Evolutionary conservation across 345 rosid genomes (phyloP).

Genomic region (Trapa bicornis): DNA sequence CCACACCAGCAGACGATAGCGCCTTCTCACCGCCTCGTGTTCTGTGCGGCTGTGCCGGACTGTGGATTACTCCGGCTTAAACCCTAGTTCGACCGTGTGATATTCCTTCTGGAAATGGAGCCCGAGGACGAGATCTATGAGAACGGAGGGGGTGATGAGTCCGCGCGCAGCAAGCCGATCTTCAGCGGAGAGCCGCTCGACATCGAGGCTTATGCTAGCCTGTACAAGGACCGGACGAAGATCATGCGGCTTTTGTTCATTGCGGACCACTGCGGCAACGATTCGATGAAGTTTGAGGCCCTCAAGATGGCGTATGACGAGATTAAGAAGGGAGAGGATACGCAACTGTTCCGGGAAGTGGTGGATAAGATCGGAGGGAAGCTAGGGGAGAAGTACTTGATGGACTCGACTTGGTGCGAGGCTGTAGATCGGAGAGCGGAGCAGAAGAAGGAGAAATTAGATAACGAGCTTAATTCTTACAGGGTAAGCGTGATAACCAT

Average conservation of each 20-base stretch:
- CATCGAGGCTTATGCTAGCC: slow-evolving; percentile 83
- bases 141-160: slow-evolving; percentile 35
- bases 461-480: slow-evolving; percentile 87
- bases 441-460: slow-evolving; percentile 76
- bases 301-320: slow-evolving; percentile 91
- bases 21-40: not conserved
- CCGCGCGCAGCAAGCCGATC: slow-evolving; percentile 38
- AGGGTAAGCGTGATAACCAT: slow-evolving; percentile 29
- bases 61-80: not conserved
- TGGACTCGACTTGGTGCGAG: slow-evolving; percentile 71
- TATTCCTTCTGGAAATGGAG: slow-evolving; percentile 29
- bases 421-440: slow-evolving; percentile 65
- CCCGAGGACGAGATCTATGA: slow-evolving; percentile 68
- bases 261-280: slow-evolving; percentile 58
- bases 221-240: slow-evolving; percentile 81
- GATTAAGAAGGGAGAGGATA: slow-evolving; percentile 90
- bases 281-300: slow-evolving; percentile 66
- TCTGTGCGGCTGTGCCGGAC: not conserved
- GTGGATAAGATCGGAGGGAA: slow-evolving; percentile 57
- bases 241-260: slow-evolving; percentile 72
- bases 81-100: slow-evolving; percentile 1
- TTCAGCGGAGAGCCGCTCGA: slow-evolving; percentile 86
- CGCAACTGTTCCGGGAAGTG: slow-evolving; percentile 67
- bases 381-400: slow-evolving; percentile 47
- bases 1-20: not conserved